A percentile compares a stretch with the other conserved stretches of the same genome.
Conservation (phyloP, 2,329 filamentous ascomycete species). For the Hypoxylon sp. region DNA sequence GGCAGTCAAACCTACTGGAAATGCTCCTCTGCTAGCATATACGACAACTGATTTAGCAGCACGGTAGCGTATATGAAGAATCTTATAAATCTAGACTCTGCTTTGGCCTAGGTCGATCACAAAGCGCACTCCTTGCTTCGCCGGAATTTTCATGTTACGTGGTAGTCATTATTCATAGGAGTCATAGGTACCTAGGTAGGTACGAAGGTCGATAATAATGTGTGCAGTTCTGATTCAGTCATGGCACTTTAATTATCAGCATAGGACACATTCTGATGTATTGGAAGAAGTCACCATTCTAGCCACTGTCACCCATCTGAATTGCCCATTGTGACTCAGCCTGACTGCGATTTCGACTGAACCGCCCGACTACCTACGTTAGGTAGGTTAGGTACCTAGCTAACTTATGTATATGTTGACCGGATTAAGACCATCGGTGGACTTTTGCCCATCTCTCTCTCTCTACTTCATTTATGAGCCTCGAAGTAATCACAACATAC, state of each 20-base stretch:
- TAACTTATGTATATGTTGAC: background rate
- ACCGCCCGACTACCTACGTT: background rate
- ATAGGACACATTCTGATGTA: background rate
- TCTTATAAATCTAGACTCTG: background rate
- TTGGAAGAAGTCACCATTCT: background rate
- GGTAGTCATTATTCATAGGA: background rate
- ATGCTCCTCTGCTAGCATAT: background rate
- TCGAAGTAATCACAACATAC: background rate
- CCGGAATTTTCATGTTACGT: background rate
- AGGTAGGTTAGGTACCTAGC: no score
- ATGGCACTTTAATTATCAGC: background rate
- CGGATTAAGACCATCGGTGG: background rate
- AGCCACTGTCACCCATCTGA: background rate
- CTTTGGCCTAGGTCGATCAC: background rate
- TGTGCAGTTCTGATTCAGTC: background rate
- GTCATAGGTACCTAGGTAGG: no score
- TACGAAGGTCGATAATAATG: background rate
- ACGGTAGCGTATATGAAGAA: background rate
- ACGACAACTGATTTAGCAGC: background rate
- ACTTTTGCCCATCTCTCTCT: background rate
- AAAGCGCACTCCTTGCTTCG: background rate
- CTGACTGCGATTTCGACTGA: background rate
- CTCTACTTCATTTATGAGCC: background rate
- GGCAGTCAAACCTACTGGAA: background rate
- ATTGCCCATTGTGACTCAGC: background rate